A percentile compares a stretch with the other conserved stretches of the same genome.
phyloP scores from a whole-genome alignment of 164 flowering plant species.

The Nelumbo lutea region DNA sequence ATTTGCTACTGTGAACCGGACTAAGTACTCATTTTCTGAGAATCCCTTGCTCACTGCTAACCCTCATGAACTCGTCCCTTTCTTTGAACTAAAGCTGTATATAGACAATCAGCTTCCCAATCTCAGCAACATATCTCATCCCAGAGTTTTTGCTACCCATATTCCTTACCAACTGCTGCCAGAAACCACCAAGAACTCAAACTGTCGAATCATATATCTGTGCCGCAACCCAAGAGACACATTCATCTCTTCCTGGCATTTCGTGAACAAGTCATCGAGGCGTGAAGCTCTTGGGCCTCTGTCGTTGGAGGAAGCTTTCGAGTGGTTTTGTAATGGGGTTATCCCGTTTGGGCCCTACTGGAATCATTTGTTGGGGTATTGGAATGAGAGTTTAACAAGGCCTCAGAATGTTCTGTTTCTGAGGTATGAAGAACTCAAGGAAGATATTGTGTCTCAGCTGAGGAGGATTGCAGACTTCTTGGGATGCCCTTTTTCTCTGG shows the following conservation, averaged over 20 bases:
- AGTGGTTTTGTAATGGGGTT: conserved; percentile 18
- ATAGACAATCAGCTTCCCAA: background rate
- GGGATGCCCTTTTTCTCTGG: conserved; percentile 10
- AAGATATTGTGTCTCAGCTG: background rate
- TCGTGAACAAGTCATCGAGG: background rate
- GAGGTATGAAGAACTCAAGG: conserved; percentile 17
- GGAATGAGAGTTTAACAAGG: conserved; percentile 20
- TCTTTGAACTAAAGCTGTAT: conserved; percentile 5
- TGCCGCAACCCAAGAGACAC: conserved; percentile 22
- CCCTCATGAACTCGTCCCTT: conserved; percentile 20
- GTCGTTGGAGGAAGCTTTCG: conserved; percentile 17
- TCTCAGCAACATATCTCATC: background rate
- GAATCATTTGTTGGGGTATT: conserved; percentile 17
- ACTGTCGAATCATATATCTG: conserved; percentile 13
- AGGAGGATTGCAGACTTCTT: conserved; percentile 19
- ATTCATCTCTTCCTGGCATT: conserved; percentile 22
- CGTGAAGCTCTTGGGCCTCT: background rate
- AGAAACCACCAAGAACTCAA: background rate
- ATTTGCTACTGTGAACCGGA: conserved; percentile 23
- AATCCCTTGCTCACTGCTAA: conserved; percentile 14
- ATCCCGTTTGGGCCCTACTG: conserved; percentile 19
- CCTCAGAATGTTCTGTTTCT: conserved; percentile 12
- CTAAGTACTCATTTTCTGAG: background rate
- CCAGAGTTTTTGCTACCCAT: conserved; percentile 15
- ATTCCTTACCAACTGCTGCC: conserved; percentile 14